These are phyloP conservation scores for Coniferiporia sulphurascens DNA, from an alignment of 1,284 basidiomycete genomes.

Conservation along the genomic window DNA sequence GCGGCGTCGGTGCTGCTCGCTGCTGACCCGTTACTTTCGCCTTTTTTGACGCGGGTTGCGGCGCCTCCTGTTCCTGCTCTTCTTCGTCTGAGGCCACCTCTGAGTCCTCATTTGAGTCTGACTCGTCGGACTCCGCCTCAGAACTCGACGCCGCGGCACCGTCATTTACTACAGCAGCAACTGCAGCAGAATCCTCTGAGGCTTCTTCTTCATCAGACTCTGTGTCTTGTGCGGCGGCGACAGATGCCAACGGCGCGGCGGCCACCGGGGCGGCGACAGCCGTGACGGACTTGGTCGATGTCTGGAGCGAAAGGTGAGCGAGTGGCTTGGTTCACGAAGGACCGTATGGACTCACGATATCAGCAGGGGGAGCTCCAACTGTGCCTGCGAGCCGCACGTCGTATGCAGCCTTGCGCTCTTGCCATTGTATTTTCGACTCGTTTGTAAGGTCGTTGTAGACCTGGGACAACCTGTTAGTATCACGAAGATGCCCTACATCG, in stretches of 20 bases:
- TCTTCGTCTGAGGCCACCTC: constrained; percentile 12
- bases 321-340: too few species aligned
- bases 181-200: constrained; percentile 9
- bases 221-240: neutral
- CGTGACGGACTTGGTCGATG: neutral
- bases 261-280: neutral
- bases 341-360: neutral
- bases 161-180: neutral
- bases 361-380: neutral
- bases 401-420: constrained; percentile 30
- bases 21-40: constrained; percentile 5
- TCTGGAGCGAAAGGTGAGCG: neutral
- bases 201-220: constrained; percentile 11
- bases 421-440: constrained; percentile 33
- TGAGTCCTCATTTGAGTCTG: neutral
- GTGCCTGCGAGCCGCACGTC: constrained; percentile 20
- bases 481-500: constrained; percentile 29
- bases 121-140: neutral
- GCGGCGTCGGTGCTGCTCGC: constrained; percentile 10
- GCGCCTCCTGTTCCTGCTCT: constrained; percentile 12
- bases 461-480: constrained; percentile 32
- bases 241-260: neutral
- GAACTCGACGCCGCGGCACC: neutral
- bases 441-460: constrained; percentile 34
- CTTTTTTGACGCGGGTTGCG: constrained; percentile 12